These are phyloP conservation scores for Erodium maritimum DNA, from an alignment of 345 rosid genomes.

Conservation along the genomic window DNA sequence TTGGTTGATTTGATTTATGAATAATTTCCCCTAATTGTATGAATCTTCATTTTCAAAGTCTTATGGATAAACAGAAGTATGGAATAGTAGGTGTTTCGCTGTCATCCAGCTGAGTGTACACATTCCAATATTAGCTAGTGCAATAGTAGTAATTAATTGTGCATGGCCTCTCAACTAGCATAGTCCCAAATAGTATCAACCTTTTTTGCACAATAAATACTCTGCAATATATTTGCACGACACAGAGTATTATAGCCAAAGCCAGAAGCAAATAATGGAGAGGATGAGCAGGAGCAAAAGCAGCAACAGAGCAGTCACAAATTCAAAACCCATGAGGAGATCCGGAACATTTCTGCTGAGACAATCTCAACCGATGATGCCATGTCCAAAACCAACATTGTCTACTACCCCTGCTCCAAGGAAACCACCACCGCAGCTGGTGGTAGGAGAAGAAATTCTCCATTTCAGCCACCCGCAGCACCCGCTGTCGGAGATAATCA, in stretches of 20 bases:
- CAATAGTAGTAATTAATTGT: no score
- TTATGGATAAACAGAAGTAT: no score
- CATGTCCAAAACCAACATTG: neutral
- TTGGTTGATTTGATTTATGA: no score
- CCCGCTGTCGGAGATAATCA: constrained; percentile 24
- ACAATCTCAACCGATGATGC: neutral
- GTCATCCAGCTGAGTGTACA: no score
- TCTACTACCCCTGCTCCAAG: constrained; percentile 1
- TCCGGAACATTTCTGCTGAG: neutral
- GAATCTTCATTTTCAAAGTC: no score
- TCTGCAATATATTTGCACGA: neutral
- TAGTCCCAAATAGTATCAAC: neutral
- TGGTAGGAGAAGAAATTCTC: constrained; percentile 33
- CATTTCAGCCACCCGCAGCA: constrained; percentile 67
- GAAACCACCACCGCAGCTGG: constrained; percentile 40
- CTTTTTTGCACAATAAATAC: neutral
- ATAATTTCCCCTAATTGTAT: no score
- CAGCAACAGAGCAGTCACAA: neutral
- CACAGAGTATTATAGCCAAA: neutral
- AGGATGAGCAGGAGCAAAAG: neutral
- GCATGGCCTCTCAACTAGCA: neutral
- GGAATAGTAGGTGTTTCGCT: no score
- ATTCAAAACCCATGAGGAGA: neutral
- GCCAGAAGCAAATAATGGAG: no score
- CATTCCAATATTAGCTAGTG: no score